Evolutionary conservation across 2,329 filamentous ascomycete genomes (phyloP).

Genomic region (Aciculosporium take): DNA sequence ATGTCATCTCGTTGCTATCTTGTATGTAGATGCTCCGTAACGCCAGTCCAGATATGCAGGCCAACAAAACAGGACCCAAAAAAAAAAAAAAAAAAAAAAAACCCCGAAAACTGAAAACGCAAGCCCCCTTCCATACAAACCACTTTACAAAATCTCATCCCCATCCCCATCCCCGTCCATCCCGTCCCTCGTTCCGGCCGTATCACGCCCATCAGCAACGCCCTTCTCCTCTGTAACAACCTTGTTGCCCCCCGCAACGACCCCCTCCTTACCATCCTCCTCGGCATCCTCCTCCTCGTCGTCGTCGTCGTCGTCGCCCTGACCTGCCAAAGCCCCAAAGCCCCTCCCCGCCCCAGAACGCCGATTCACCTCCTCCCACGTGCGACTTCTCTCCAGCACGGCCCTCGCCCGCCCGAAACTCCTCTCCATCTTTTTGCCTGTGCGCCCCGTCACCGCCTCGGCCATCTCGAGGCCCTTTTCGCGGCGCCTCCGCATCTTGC

Average conservation of each 20-base stretch:
- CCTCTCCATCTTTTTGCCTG: slow-evolving; percentile 38
- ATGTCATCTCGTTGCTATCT: not conserved
- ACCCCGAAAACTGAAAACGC: too few relatives aligned
- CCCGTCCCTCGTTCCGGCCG: not conserved
- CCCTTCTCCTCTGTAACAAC: slow-evolving; percentile 16
- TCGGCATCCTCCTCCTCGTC: slow-evolving; percentile 22
- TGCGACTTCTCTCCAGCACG: slow-evolving; percentile 35
- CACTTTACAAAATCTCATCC: slow-evolving; percentile 1
- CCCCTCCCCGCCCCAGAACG: slow-evolving; percentile 5
- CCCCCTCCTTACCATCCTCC: slow-evolving; percentile 15
- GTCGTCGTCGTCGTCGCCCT: slow-evolving; percentile 13
- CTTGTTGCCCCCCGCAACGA: slow-evolving; percentile 13
- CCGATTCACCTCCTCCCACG: slow-evolving; percentile 46
- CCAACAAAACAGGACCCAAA: not conserved
- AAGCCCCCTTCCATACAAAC: too few relatives aligned
- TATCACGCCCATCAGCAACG: slow-evolving; percentile 13
- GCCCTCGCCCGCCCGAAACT: slow-evolving; percentile 35
- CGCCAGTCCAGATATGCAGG: not conserved
- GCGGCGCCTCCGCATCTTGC: slow-evolving; percentile 39
- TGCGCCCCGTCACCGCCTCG: slow-evolving; percentile 45
- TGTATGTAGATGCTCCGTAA: not conserved
- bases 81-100: not conserved
- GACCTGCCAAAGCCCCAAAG: slow-evolving; percentile 10
- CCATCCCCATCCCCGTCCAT: not conserved
- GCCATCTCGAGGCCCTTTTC: slow-evolving; percentile 45